These are phyloP conservation scores for Quercus agrifolia DNA, from an alignment of 306 rosid genomes.

Conservation along the genomic window DNA sequence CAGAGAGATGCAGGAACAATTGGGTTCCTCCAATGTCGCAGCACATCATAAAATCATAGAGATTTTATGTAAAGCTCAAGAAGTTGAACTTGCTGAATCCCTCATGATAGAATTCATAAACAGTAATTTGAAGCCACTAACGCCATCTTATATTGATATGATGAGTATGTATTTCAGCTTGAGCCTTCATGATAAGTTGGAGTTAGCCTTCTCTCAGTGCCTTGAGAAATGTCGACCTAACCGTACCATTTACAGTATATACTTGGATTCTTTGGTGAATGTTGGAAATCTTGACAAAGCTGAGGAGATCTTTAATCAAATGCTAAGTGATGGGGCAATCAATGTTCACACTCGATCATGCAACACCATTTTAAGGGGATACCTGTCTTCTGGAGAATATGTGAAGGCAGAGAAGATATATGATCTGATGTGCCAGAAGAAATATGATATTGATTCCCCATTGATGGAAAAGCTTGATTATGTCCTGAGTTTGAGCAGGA, in stretches of 20 bases:
- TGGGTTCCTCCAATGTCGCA: conserved; percentile 42
- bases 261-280: conserved; percentile 82
- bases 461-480: conserved; percentile 71
- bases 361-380: conserved; percentile 77
- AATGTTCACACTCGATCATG: conserved; percentile 79
- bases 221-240: conserved; percentile 74
- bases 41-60: conserved; percentile 71
- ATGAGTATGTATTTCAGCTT: conserved; percentile 72
- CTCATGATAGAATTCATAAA: conserved; percentile 59
- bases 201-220: conserved; percentile 62
- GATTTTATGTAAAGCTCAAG: conserved; percentile 70
- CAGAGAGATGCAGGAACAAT: conserved; percentile 67
- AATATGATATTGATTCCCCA: conserved; percentile 60
- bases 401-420: conserved; percentile 72
- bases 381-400: conserved; percentile 58
- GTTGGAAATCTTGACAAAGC: conserved; percentile 70
- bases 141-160: conserved; percentile 60
- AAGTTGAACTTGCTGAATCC: conserved; percentile 67
- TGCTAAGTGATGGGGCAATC: conserved; percentile 48
- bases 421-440: conserved; percentile 72
- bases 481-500: conserved; percentile 69
- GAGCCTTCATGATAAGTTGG: conserved; percentile 62
- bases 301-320: conserved; percentile 58
- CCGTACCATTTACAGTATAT: conserved; percentile 60
- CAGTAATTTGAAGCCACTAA: conserved; percentile 66